Percentiles rank a stretch among this genome's conserved stretches.
Conservation (phyloP, 2,329 filamentous ascomycete species). For the Neonectria punicea region DNA sequence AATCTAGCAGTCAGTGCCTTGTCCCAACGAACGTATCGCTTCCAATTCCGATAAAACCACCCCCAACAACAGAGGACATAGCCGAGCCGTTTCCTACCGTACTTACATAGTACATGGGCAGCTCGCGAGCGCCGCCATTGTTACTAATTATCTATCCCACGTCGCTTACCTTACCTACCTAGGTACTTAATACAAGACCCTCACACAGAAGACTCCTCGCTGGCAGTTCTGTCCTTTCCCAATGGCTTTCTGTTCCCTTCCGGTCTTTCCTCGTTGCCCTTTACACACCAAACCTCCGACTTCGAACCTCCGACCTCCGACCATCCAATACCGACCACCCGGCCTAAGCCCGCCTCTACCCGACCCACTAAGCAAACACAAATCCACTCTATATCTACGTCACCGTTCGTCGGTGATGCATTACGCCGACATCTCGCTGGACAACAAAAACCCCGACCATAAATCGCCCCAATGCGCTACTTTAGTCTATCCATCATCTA, state of each 20-base stretch:
- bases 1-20: conserved; percentile 18
- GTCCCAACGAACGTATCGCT: conserved; percentile 35
- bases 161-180: not conserved
- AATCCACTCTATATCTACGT: conserved; percentile 27
- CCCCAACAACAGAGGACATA: conserved; percentile 25
- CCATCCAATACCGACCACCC: conserved; percentile 29
- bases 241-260: not conserved
- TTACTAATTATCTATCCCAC: not conserved
- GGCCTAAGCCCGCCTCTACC: conserved; percentile 40
- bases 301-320: conserved; percentile 13
- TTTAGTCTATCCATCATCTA: not conserved
- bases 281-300: conserved; percentile 21
- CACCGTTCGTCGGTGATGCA: conserved; percentile 29
- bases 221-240: not conserved
- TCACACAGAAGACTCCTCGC: not conserved
- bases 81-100: not conserved
- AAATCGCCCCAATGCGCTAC: conserved; percentile 1
- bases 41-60: conserved; percentile 5
- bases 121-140: not conserved
- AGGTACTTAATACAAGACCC: not conserved
- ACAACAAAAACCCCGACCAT: conserved; percentile 14
- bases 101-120: too few species aligned
- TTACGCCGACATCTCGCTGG: conserved; percentile 14
- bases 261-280: not conserved
- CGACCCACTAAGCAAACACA: conserved; percentile 20